Evolutionary conservation across 768 basidiomycete species (phyloP), one percentile per base, ranked within the genome.

Genomic region (Lactifluus pinguis): DNA sequence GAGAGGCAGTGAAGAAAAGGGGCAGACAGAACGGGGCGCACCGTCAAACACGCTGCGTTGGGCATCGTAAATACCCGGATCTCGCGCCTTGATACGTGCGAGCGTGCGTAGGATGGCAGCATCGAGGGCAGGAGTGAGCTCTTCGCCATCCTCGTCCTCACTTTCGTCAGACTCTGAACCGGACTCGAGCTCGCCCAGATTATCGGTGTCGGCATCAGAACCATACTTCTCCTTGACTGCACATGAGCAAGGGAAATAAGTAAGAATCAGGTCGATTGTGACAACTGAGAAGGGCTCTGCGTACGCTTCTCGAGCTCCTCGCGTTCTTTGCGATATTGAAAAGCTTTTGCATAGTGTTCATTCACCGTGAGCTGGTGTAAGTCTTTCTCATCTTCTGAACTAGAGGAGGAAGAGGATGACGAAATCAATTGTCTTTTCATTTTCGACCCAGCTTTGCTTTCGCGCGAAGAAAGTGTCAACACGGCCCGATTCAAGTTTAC

Each of bases 141-240:
- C 91, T 66, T 92, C 92, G 14, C 94, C 97, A 59, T 95, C 89
- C 69, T 94, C 90, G 70, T 98, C 95, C 69, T 98, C 95, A 2
- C 83, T 83, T 67, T 92, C 90, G 47, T 83, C 86, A 32, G 81
- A 80, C 69, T 92, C 89, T 0, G 86, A 88, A 68, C 88, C 87
- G 7, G 75, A 73, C 8, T 79, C 77, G 38, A 17, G 52, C 44
- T 36, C 42, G 4, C 70, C 70, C n/a, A 72, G 75, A 2, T 80
- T 83, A 19, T 74, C 74, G 13, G 78, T 77, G 39, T 85, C 84
- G 42, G 74, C 75, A 68, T 89, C 87, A 0, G 87, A 88, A 21
- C 90, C 88, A 71, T 94, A 92, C 73, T 93, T 91, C 56, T 87
- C 89, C 74, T 91, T 88, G 53, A 94, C 92, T 92, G 57, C n/a